Evolutionary conservation across 139 green algal species (phyloP).

Genomic region (Raphidocelis subcapitata): DNA sequence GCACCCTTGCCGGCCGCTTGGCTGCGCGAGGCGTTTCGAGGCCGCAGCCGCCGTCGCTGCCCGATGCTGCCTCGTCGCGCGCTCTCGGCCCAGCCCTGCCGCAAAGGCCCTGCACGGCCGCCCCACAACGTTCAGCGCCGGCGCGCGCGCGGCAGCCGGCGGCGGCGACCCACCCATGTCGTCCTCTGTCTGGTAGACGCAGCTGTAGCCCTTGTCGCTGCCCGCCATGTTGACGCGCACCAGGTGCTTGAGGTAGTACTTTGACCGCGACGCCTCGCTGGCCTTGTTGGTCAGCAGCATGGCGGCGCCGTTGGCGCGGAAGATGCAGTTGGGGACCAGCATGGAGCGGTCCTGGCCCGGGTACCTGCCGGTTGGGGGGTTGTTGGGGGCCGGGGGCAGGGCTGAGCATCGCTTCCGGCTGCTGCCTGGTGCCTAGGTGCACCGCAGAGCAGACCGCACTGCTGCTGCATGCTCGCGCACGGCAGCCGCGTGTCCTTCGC

Average conservation of each 20-base stretch:
- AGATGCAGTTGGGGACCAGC: slow-evolving; percentile 92
- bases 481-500: too few species aligned
- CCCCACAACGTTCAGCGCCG: neutral
- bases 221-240: slow-evolving; percentile 86
- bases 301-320: slow-evolving; percentile 81
- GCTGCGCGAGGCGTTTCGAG: too few species aligned
- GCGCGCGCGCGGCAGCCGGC: neutral
- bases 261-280: slow-evolving; percentile 23
- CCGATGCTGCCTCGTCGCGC: too few species aligned
- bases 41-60: too few species aligned
- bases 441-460: too few species aligned
- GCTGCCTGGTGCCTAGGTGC: too few species aligned
- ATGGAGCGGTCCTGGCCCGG: slow-evolving; percentile 86
- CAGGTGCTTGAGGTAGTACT: slow-evolving; percentile 53
- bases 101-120: too few species aligned
- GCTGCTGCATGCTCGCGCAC: too few species aligned
- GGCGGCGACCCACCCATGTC: slow-evolving; percentile 23
- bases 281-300: slow-evolving; percentile 67
- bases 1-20: too few species aligned
- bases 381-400: too few species aligned
- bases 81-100: too few species aligned
- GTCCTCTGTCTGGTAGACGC: slow-evolving; percentile 83
- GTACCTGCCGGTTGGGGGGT: slow-evolving; percentile 40
- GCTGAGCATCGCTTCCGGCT: too few species aligned
- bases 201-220: slow-evolving; percentile 83